Conservation (phyloP, 208 protist species). For the Leishmania martiniquensis region DNA sequence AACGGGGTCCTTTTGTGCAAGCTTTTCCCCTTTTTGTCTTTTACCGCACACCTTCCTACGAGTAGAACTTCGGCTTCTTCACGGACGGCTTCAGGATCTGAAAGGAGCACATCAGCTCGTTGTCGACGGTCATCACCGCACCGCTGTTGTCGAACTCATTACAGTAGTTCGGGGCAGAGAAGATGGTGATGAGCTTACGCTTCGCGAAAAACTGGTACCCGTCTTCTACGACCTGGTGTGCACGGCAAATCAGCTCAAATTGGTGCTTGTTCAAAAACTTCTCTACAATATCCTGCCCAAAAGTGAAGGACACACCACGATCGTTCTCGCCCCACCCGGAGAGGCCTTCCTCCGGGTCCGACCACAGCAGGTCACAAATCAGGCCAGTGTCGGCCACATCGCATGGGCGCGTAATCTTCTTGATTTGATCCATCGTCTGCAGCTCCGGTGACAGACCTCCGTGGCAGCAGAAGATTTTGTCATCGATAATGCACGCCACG, state of each 20-base stretch:
- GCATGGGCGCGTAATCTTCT: constrained; percentile 96
- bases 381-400: constrained; percentile 99
- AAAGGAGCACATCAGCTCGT: constrained; percentile 99
- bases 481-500: constrained; percentile 98
- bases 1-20: background rate
- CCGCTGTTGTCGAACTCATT: constrained; percentile 99
- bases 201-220: constrained; percentile 98
- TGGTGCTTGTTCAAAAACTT: constrained; percentile 97
- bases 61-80: constrained; percentile 91
- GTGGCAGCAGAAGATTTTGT: constrained; percentile 99
- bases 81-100: constrained; percentile 95
- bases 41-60: constrained; percentile 21
- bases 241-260: constrained; percentile 96
- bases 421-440: constrained; percentile 96
- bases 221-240: constrained; percentile 97
- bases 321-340: constrained; percentile 94
- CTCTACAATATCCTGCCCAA: constrained; percentile 93
- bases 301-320: constrained; percentile 93
- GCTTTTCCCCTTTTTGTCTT: background rate
- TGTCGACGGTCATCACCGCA: constrained; percentile 99
- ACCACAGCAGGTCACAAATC: constrained; percentile 99
- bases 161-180: constrained; percentile 99
- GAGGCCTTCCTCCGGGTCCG: constrained; percentile 97
- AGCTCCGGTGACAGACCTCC: constrained; percentile 98
- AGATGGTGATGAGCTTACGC: constrained; percentile 97